phyloP scores from a whole-genome alignment of 352 stramenopile species.

The Proteromonas lacertae region DNA sequence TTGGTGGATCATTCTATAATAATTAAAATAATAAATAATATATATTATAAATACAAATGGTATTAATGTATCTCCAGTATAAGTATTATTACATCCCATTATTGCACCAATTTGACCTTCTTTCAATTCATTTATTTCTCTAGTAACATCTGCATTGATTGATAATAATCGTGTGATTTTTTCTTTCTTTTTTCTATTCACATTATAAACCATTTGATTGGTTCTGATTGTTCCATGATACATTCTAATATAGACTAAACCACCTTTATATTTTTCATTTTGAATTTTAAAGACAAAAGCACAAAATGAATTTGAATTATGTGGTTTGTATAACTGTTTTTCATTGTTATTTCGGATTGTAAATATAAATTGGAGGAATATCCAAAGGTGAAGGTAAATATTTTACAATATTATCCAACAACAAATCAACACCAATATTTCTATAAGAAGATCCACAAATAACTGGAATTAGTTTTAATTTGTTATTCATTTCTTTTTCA shows the following conservation, averaged over 20 bases:
- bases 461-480: slow-evolving; percentile 3
- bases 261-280: slow-evolving; percentile 38
- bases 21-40: neutral
- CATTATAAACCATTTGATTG: slow-evolving; percentile 34
- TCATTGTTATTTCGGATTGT: neutral
- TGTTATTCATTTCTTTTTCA: neutral
- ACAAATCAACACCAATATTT: slow-evolving; percentile 40
- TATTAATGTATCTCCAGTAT: slow-evolving; percentile 23
- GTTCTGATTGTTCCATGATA: slow-evolving; percentile 36
- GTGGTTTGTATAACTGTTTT: slow-evolving; percentile 2
- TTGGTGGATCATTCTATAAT: slow-evolving; percentile 20
- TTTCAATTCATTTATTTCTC: slow-evolving; percentile 33
- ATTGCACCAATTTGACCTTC: slow-evolving; percentile 38
- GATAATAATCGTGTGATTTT: slow-evolving; percentile 39
- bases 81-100: slow-evolving; percentile 40
- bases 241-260: slow-evolving; percentile 34
- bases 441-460: slow-evolving; percentile 9
- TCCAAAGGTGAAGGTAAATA: slow-evolving; percentile 68
- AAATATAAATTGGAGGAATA: slow-evolving; percentile 21
- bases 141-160: slow-evolving; percentile 43
- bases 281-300: slow-evolving; percentile 50
- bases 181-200: slow-evolving; percentile 24
- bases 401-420: slow-evolving; percentile 41
- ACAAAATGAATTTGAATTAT: slow-evolving; percentile 26
- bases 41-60: neutral